A percentile compares a stretch with the other conserved stretches of the same genome.
Conservation (phyloP, 305 asterid genomes). For the Coffea humblotiana region DNA sequence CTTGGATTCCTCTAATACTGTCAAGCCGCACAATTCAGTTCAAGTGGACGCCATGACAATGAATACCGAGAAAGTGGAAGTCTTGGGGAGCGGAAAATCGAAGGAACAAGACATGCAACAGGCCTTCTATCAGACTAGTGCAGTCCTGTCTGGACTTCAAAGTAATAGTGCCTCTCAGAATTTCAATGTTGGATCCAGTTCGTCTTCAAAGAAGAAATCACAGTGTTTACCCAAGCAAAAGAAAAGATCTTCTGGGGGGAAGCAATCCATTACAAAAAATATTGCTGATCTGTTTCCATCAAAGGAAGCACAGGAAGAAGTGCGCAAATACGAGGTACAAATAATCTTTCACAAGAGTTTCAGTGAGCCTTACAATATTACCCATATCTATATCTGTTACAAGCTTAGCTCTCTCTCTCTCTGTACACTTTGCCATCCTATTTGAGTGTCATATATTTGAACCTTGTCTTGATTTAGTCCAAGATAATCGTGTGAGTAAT, state of each 20-base stretch:
- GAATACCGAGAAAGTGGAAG: constrained; percentile 36
- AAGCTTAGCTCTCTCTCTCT: no score
- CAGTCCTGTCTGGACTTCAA: constrained; percentile 56
- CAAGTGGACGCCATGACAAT: constrained; percentile 27
- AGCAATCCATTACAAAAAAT: constrained; percentile 52
- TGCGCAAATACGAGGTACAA: constrained; percentile 60
- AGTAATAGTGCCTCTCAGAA: constrained; percentile 59
- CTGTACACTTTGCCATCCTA: no score
- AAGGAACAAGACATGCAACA: constrained; percentile 32
- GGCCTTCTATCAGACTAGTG: constrained; percentile 52
- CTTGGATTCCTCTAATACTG: constrained; percentile 25
- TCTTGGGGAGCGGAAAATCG: constrained; percentile 28
- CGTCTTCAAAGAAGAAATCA: constrained; percentile 58
- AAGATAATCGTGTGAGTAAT: no score
- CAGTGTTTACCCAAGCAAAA: constrained; percentile 44
- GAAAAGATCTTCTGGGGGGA: constrained; percentile 44
- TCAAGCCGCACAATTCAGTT: constrained; percentile 30
- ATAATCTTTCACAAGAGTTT: constrained; percentile 1
- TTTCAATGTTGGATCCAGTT: constrained; percentile 48
- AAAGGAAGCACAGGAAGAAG: constrained; percentile 69
- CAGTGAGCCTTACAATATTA: no score
- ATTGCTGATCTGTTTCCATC: constrained; percentile 65
- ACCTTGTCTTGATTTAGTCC: no score
- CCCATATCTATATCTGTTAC: background rate
- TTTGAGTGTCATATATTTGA: no score